Conservation (phyloP, 495 filamentous ascomycete species). For the Viridothelium virens region DNA sequence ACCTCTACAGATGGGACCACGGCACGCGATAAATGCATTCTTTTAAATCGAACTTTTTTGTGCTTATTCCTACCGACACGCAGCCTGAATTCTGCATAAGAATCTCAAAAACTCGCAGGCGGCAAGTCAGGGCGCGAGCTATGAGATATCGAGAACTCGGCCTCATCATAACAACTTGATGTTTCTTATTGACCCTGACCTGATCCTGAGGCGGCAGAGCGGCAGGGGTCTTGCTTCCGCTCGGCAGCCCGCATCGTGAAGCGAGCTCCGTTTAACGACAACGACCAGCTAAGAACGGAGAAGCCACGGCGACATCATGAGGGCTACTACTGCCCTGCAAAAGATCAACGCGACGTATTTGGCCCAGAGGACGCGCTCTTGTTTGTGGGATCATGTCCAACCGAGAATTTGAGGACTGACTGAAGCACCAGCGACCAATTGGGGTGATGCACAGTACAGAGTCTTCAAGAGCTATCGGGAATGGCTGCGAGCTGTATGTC, state of each 20-base stretch:
- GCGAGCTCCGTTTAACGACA: not conserved
- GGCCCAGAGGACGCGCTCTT: slow-evolving; percentile 79
- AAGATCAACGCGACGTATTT: slow-evolving; percentile 84
- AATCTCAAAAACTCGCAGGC: too few relatives aligned
- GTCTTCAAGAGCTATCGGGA: slow-evolving; percentile 81
- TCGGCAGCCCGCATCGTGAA: not conserved
- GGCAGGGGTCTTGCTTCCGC: not conserved
- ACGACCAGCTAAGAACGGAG: not conserved
- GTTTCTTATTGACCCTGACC: too few relatives aligned
- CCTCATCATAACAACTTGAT: too few relatives aligned
- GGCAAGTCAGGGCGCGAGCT: too few relatives aligned
- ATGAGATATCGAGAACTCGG: too few relatives aligned
- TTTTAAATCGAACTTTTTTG: too few relatives aligned
- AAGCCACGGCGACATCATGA: not conserved
- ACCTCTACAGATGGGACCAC: too few relatives aligned
- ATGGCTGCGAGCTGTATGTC: slow-evolving; percentile 87
- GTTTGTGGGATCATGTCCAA: slow-evolving; percentile 51
- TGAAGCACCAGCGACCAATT: slow-evolving; percentile 63
- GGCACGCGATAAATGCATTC: too few relatives aligned
- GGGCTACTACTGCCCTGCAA: not conserved
- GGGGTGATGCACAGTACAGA: slow-evolving; percentile 71
- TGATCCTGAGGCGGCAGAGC: slow-evolving; percentile 15
- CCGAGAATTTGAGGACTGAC: not conserved
- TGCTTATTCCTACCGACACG: too few relatives aligned
- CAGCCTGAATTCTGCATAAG: too few relatives aligned